These are phyloP conservation scores for Pseudozyma thailandica DNA, from an alignment of 1,284 basidiomycete species.

Conservation along the genomic window DNA sequence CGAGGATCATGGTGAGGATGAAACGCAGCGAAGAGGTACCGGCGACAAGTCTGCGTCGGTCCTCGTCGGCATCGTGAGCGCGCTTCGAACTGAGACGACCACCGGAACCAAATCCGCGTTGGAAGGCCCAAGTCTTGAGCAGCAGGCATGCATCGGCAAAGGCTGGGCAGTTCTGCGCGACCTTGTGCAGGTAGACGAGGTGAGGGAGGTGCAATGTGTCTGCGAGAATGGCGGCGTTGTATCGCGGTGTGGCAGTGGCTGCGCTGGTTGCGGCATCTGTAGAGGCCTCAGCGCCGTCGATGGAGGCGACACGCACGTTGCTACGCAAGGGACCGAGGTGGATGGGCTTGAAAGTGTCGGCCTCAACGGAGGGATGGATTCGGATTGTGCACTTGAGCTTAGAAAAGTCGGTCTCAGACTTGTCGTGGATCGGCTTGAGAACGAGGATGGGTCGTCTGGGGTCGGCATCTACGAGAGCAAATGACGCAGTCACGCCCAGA, in stretches of 20 bases:
- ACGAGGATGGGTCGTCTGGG: slow-evolving; percentile 78
- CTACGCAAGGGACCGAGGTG: slow-evolving; percentile 77
- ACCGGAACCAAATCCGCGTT: slow-evolving; percentile 77
- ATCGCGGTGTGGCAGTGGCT: slow-evolving; percentile 74
- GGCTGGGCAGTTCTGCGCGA: slow-evolving; percentile 75
- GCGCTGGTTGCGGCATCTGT: slow-evolving; percentile 24
- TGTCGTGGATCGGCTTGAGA: slow-evolving; percentile 73
- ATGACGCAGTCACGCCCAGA: slow-evolving; percentile 74
- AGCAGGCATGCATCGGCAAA: slow-evolving; percentile 82
- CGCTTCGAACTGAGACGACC: slow-evolving; percentile 67
- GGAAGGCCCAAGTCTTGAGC: slow-evolving; percentile 88
- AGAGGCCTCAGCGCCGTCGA: slow-evolving; percentile 6
- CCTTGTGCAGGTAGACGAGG: slow-evolving; percentile 77
- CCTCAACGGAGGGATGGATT: slow-evolving; percentile 77
- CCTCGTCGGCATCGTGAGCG: slow-evolving; percentile 15
- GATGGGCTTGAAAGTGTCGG: slow-evolving; percentile 74
- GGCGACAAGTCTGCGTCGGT: slow-evolving; percentile 48
- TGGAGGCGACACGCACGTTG: slow-evolving; percentile 69
- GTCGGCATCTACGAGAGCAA: slow-evolving; percentile 76
- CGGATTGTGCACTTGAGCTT: slow-evolving; percentile 78
- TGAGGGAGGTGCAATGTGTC: slow-evolving; percentile 76
- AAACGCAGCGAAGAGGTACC: slow-evolving; percentile 74
- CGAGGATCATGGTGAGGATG: slow-evolving; percentile 70
- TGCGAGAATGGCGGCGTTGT: slow-evolving; percentile 81
- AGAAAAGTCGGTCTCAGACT: slow-evolving; percentile 74